phyloP scores from a whole-genome alignment of 2,329 filamentous ascomycete genomes.

The Epichloe amarillans region DNA sequence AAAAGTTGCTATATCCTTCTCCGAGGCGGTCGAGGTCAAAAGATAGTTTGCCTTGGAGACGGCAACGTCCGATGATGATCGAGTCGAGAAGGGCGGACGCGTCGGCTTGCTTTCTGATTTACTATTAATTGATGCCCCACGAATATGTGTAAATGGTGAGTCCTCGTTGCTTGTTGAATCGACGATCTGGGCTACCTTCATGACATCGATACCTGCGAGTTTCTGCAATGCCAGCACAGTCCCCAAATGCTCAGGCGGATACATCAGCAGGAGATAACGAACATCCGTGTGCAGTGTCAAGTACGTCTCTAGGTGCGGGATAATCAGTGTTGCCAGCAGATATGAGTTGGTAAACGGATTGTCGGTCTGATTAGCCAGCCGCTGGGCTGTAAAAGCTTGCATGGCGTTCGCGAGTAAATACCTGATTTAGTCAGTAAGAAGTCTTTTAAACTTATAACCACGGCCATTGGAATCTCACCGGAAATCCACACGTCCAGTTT shows the following conservation, averaged over 20 bases:
- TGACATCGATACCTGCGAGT: constrained; percentile 39
- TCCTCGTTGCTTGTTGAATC: constrained; percentile 26
- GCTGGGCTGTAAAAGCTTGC: constrained; percentile 41
- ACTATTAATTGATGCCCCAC: constrained; percentile 18
- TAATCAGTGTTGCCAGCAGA: constrained; percentile 42
- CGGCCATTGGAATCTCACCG: constrained; percentile 26
- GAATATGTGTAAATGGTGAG: constrained; percentile 26
- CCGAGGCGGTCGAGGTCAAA: constrained; percentile 39
- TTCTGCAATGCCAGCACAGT: constrained; percentile 45
- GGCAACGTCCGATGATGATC: constrained; percentile 17
- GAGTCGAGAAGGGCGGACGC: constrained; percentile 12
- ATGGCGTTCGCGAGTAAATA: constrained; percentile 48
- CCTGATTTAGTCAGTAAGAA: constrained; percentile 18
- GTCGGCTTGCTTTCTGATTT: constrained; percentile 12
- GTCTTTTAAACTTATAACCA: not conserved
- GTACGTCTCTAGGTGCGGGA: constrained; percentile 48
- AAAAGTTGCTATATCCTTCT: constrained; percentile 39
- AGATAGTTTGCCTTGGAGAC: constrained; percentile 43
- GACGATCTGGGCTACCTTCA: constrained; percentile 47
- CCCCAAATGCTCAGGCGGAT: constrained; percentile 40
- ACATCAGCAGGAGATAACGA: constrained; percentile 46
- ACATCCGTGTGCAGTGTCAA: constrained; percentile 38
- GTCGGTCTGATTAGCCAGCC: constrained; percentile 34
- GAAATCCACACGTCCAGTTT: constrained; percentile 45
- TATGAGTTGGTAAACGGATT: constrained; percentile 42